Conservation (phyloP, 192 early-diverging fungal species). For the Entomortierella parvispora region DNA sequence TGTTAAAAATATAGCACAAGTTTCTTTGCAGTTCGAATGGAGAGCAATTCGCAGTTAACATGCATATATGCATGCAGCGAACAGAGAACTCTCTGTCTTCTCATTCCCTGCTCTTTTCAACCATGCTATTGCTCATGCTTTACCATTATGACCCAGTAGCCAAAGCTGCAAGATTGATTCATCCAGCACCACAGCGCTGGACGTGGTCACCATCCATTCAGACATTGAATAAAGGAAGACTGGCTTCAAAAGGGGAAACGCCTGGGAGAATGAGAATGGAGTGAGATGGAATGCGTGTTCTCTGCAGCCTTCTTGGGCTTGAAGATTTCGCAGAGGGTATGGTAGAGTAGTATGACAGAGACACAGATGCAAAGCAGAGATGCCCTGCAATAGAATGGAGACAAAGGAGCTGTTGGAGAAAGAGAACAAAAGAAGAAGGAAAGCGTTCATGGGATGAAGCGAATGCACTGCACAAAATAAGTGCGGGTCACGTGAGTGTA, state of each 20-base stretch:
- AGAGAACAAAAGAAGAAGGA: not conserved
- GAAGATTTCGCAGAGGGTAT: too few relatives aligned
- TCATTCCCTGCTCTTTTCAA: too few relatives aligned
- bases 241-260: not conserved
- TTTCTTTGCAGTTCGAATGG: slow-evolving; percentile 2
- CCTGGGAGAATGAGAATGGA: not conserved
- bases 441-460: not conserved
- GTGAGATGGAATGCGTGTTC: not conserved
- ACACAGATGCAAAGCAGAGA: not conserved
- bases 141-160: slow-evolving; percentile 46
- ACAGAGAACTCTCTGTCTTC: slow-evolving; percentile 2
- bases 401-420: too few relatives aligned
- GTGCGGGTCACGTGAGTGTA: not conserved
- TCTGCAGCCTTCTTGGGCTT: too few relatives aligned
- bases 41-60: too few relatives aligned
- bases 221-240: slow-evolving; percentile 33
- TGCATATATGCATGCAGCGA: not conserved
- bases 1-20: not conserved
- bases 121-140: not conserved
- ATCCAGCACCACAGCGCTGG: slow-evolving; percentile 51
- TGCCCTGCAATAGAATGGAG: too few relatives aligned
- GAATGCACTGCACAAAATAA: not conserved
- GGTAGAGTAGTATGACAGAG: too few relatives aligned
- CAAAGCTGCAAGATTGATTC: slow-evolving; percentile 48
- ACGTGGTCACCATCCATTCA: slow-evolving; percentile 50